Evolutionary conservation across 805 yeast species (phyloP).

Genomic region (Hyphopichia homilentoma): DNA sequence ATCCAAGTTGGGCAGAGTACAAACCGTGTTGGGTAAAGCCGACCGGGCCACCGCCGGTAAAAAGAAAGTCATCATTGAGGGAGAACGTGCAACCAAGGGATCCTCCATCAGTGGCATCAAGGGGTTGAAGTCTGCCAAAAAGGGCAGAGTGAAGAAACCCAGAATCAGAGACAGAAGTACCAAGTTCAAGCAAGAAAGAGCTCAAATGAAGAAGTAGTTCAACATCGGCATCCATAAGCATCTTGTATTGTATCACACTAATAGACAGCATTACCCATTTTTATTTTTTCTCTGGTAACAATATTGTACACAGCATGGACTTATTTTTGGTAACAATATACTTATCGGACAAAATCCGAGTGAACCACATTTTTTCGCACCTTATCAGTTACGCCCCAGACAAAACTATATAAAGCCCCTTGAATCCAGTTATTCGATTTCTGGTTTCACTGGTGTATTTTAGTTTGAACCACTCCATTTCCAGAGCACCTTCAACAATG

Average conservation of each 20-base stretch:
- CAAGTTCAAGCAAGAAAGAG: slow-evolving; percentile 43
- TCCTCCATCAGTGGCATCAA: slow-evolving; percentile 56
- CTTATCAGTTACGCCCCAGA: too few species aligned
- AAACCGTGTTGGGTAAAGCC: slow-evolving; percentile 69
- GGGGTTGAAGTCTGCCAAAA: slow-evolving; percentile 42
- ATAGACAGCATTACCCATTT: too few species aligned
- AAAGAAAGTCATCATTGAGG: slow-evolving; percentile 52
- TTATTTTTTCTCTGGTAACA: too few species aligned
- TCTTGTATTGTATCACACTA: too few species aligned
- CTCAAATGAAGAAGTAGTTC: slow-evolving; percentile 13
- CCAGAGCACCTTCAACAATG: neutral
- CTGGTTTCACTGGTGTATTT: neutral
- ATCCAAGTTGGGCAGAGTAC: slow-evolving; percentile 79
- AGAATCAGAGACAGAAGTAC: slow-evolving; percentile 54
- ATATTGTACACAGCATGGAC: too few species aligned
- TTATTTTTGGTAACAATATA: too few species aligned
- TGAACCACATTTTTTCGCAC: too few species aligned
- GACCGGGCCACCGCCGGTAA: slow-evolving; percentile 70
- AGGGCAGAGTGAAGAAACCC: slow-evolving; percentile 49
- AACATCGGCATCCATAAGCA: neutral
- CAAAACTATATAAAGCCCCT: too few species aligned
- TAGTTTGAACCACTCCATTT: neutral
- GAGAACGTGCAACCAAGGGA: slow-evolving; percentile 74
- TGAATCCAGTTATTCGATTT: neutral
- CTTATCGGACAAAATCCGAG: too few species aligned